Evolutionary conservation across 495 filamentous ascomycete genomes (phyloP), one percentile per base, ranked within the genome.

Genomic region (Schizothecium vesticola): DNA sequence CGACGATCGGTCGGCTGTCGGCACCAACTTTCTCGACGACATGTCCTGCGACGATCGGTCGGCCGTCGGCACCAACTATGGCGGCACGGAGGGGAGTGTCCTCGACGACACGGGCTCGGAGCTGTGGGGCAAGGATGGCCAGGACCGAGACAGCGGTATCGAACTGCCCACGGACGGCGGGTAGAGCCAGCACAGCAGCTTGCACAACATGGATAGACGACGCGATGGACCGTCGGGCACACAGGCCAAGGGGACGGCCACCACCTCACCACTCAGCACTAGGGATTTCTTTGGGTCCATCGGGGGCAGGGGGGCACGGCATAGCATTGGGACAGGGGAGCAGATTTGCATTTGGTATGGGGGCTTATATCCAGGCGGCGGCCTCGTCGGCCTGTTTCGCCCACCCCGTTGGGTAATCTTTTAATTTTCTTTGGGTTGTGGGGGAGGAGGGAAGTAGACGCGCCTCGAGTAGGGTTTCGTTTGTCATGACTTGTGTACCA

Each of bases 71-170:
- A 51, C 36, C 16, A 51, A 51, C 36, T n/a, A n/a, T n/a, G n/a
- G n/a, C n/a, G n/a, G n/a, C n/a, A n/a, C n/a, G n/a, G n/a, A n/a
- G n/a, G n/a, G n/a, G n/a, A n/a, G n/a, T n/a, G n/a, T n/a, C n/a
- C n/a, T n/a, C n/a, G n/a, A n/a, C n/a, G 56, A 61, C 29, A 51
- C 68, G n/a, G 60, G 56, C 21, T 24, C 57, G 25, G 31, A 65
- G 19, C 60, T 66, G 19, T 81, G 79, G 79, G 68, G 73, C 51
- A 77, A 76, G 59, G 77, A 76, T 26, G 64, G 77, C 19, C 82
- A 83, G 63, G 84, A 86, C 75, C 78, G 84, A 70, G 85, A 86
- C 70, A 86, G 81, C 72, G 84, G 82, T 21, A 83, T 85, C 72
- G 82, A 82, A 65, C 66, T 84, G 60, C 75, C 78, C 31, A 65